Conservation (phyloP, 306 rosid species). For the Vigna angularis region DNA sequence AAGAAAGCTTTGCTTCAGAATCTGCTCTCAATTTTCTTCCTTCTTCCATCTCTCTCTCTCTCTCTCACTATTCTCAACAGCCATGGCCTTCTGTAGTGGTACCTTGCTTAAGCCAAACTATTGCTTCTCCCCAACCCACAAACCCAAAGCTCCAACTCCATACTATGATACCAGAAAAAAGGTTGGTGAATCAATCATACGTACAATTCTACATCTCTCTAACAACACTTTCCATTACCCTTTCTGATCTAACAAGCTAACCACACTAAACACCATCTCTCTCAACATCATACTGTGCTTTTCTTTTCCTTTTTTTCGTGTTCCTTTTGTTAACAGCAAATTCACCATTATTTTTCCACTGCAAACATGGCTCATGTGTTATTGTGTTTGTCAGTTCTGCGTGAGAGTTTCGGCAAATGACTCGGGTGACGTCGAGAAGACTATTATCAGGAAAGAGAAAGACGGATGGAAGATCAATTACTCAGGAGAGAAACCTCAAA, state of each 20-base stretch:
- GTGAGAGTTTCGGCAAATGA: constrained; percentile 60
- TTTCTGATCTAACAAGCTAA: constrained; percentile 23
- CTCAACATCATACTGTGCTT: not conserved
- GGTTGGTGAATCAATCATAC: constrained; percentile 48
- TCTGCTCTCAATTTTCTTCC: constrained; percentile 28
- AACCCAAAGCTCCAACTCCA: constrained; percentile 38
- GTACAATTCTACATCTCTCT: not conserved
- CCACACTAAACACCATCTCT: not conserved
- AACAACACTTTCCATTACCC: not conserved
- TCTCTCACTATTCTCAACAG: constrained; percentile 24
- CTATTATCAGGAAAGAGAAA: constrained; percentile 53
- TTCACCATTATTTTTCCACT: not conserved
- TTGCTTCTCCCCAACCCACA: constrained; percentile 44
- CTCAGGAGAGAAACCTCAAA: constrained; percentile 63
- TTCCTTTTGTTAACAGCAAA: not conserved
- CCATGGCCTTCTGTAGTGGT: constrained; percentile 63
- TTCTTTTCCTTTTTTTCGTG: not conserved
- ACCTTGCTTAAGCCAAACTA: constrained; percentile 52
- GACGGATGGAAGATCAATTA: constrained; percentile 68
- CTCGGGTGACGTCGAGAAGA: constrained; percentile 52
- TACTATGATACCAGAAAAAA: constrained; percentile 56
- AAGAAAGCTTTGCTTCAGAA: constrained; percentile 36
- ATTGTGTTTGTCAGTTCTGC: constrained; percentile 50
- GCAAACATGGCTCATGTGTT: constrained; percentile 8
- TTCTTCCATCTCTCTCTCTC: constrained; percentile 32